Percentiles rank a stretch among this genome's conserved stretches.
These are phyloP conservation scores for Ustilago bromivora DNA, from an alignment of 1,284 basidiomycete species.

Conservation along the genomic window DNA sequence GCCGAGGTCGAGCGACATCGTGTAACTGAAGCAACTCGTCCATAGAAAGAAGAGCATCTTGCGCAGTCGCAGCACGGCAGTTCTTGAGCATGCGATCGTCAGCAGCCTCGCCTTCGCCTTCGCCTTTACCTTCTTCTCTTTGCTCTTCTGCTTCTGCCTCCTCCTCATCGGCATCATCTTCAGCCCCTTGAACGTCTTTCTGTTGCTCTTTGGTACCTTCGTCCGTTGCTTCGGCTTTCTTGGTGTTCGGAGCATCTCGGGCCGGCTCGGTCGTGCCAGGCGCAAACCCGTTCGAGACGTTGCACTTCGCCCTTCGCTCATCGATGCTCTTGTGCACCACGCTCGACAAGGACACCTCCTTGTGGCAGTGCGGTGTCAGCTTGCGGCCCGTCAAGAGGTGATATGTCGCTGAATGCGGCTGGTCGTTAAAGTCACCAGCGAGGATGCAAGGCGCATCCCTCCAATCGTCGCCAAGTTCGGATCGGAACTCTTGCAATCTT, in stretches of 20 bases:
- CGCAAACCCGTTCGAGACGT: constrained; percentile 42
- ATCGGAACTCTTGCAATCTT: constrained; percentile 75
- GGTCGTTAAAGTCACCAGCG: constrained; percentile 93
- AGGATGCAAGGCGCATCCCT: constrained; percentile 81
- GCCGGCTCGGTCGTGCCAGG: constrained; percentile 59
- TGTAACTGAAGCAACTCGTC: constrained; percentile 77
- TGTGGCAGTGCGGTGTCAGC: constrained; percentile 68
- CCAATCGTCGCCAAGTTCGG: constrained; percentile 71
- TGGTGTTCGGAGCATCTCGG: constrained; percentile 42
- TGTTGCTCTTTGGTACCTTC: not conserved
- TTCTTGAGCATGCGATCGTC: constrained; percentile 80
- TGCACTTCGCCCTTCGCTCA: constrained; percentile 62
- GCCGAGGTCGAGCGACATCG: constrained; percentile 61
- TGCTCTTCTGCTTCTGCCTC: constrained; percentile 3
- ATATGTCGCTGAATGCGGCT: constrained; percentile 86
- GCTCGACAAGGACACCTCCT: constrained; percentile 76
- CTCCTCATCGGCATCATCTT: constrained; percentile 35
- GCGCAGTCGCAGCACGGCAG: constrained; percentile 75
- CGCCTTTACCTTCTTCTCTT: constrained; percentile 17
- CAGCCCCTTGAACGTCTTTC: constrained; percentile 10
- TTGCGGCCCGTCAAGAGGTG: constrained; percentile 77
- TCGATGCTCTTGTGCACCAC: constrained; percentile 87
- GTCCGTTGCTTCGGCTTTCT: constrained; percentile 66
- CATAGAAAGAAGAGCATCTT: constrained; percentile 80
- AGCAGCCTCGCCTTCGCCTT: constrained; percentile 22